Conservation (phyloP, 2,329 filamentous ascomycete genomes). For the Atkinsonella hypoxylon region DNA sequence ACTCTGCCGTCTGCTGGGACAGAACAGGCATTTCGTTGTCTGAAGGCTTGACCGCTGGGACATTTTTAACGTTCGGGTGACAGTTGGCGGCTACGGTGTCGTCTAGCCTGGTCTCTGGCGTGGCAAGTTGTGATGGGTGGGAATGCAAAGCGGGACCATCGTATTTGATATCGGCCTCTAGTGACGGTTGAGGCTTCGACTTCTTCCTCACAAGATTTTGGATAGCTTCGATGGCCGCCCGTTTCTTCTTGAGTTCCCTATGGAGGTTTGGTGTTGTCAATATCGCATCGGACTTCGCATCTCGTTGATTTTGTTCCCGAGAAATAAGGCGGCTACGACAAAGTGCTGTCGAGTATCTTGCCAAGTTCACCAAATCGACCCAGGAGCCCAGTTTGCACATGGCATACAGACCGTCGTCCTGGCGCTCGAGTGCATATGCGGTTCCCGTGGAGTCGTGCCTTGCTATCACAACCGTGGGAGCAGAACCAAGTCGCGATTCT, state of each 20-base stretch:
- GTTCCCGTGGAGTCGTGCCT: conserved; percentile 41
- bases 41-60: neutral
- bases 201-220: conserved; percentile 48
- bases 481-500: conserved; percentile 44
- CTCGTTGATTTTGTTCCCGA: conserved; percentile 9
- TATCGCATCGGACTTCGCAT: conserved; percentile 11
- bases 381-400: conserved; percentile 57
- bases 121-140: conserved; percentile 10
- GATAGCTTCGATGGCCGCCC: conserved; percentile 49
- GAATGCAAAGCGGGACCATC: conserved; percentile 8
- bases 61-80: neutral
- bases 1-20: conserved; percentile 31
- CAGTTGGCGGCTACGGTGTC: neutral
- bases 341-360: conserved; percentile 31
- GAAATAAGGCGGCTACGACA: conserved; percentile 19
- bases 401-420: conserved; percentile 48
- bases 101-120: conserved; percentile 3
- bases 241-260: conserved; percentile 41
- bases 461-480: conserved; percentile 47
- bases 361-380: conserved; percentile 47
- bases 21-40: conserved; percentile 5
- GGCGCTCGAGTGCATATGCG: conserved; percentile 54
- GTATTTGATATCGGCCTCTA: conserved; percentile 20
- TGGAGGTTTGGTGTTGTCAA: conserved; percentile 34
- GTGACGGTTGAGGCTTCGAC: conserved; percentile 31